phyloP scores from a whole-genome alignment of 345 rosid genomes.

The Eucalyptus sp. region DNA sequence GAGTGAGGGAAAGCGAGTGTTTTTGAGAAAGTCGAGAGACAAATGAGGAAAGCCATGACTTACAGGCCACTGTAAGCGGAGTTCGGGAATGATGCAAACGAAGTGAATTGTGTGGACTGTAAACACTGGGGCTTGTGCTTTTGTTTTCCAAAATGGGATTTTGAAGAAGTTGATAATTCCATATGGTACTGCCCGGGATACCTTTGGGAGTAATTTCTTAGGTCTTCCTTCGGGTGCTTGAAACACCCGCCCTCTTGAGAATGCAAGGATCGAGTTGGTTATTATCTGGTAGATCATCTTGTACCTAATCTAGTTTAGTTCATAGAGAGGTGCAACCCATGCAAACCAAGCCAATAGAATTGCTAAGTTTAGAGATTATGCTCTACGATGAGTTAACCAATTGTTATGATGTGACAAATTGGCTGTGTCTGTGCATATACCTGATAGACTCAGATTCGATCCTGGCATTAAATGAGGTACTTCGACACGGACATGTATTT shows the following conservation, averaged over 20 bases:
- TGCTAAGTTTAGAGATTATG: neutral
- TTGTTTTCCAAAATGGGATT: neutral
- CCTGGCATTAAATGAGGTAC: neutral
- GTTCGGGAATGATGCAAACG: slow-evolving; percentile 14
- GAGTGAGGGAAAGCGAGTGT: too few relatives aligned
- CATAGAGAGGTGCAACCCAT: neutral
- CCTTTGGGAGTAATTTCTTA: neutral
- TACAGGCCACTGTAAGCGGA: neutral
- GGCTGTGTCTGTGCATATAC: neutral
- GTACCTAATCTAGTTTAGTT: neutral
- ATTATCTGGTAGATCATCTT: neutral
- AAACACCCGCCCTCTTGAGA: neutral
- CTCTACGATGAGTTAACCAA: neutral
- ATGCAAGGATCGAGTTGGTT: neutral
- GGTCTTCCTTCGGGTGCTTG: neutral
- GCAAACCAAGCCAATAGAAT: neutral
- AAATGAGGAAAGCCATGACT: too few relatives aligned
- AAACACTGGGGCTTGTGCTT: neutral
- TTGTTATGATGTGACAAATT: neutral
- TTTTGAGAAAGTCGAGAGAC: too few relatives aligned
- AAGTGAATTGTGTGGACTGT: slow-evolving; percentile 3
- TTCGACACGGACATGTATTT: neutral
- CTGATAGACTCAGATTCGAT: neutral
- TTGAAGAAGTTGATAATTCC: neutral
- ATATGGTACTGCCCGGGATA: neutral